These are phyloP conservation scores for Aspergillus carlsbadensis DNA, from an alignment of 495 filamentous ascomycete genomes.

Conservation along the genomic window DNA sequence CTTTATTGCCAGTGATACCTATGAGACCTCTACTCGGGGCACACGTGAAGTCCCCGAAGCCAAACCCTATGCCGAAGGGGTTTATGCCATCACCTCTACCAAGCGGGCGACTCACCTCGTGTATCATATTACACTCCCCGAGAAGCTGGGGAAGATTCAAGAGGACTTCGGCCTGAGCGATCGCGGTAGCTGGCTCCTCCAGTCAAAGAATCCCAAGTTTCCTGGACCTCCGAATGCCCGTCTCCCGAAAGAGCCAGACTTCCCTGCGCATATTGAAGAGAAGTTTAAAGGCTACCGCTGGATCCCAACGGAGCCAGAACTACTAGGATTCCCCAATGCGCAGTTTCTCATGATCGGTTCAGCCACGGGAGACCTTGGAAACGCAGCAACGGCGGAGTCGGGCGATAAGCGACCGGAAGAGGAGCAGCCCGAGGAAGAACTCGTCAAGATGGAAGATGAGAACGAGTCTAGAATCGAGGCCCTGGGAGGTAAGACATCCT, in stretches of 20 bases:
- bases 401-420: constrained; percentile 57
- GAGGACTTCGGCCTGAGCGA: constrained; percentile 69
- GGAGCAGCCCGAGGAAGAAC: constrained; percentile 57
- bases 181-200: constrained; percentile 76
- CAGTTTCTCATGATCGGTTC: constrained; percentile 85
- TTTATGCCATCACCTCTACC: constrained; percentile 79
- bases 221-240: constrained; percentile 61
- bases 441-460: constrained; percentile 60
- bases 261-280: constrained; percentile 62
- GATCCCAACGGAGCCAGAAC: constrained; percentile 70
- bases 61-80: constrained; percentile 76
- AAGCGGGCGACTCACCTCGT: constrained; percentile 72
- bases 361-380: constrained; percentile 55
- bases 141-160: constrained; percentile 69
- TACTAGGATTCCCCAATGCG: constrained; percentile 74
- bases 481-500: constrained; percentile 45
- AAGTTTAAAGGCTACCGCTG: constrained; percentile 75
- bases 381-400: constrained; percentile 60
- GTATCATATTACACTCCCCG: constrained; percentile 81
- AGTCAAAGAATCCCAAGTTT: constrained; percentile 76
- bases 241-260: constrained; percentile 67
- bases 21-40: constrained; percentile 75
- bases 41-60: constrained; percentile 70
- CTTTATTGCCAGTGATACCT: constrained; percentile 65
- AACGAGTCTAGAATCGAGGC: constrained; percentile 59